Conservation (phyloP, 2,329 filamentous ascomycete genomes). For the Talaromyces atroroseus region DNA sequence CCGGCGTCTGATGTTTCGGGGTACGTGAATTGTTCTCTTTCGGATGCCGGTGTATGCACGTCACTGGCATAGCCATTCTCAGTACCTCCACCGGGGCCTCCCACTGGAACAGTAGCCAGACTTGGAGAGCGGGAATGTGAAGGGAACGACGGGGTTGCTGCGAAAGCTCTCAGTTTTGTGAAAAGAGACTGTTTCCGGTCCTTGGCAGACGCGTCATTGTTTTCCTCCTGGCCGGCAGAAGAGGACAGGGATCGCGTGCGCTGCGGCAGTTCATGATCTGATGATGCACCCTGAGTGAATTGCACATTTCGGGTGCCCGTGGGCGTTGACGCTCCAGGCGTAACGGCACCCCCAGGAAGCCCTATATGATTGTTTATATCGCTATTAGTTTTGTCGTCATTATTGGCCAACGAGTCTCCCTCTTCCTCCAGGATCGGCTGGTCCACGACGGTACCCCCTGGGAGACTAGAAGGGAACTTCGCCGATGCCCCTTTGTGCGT, state of each 20-base stretch:
- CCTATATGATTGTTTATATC: slow-evolving; percentile 12
- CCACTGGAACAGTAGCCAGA: slow-evolving; percentile 38
- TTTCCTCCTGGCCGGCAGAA: slow-evolving; percentile 58
- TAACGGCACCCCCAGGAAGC: neutral
- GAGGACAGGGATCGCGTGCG: slow-evolving; percentile 54
- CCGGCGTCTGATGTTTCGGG: slow-evolving; percentile 53
- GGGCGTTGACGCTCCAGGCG: slow-evolving; percentile 28
- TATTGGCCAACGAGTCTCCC: neutral
- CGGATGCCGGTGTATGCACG: slow-evolving; percentile 43
- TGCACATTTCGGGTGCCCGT: slow-evolving; percentile 64
- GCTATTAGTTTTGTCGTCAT: neutral
- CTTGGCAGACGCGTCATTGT: slow-evolving; percentile 52
- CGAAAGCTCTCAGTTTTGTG: slow-evolving; percentile 70
- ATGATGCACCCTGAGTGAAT: slow-evolving; percentile 57
- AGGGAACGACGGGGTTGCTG: slow-evolving; percentile 49
- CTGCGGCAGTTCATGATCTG: slow-evolving; percentile 45
- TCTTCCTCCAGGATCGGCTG: slow-evolving; percentile 13
- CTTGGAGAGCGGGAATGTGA: slow-evolving; percentile 48
- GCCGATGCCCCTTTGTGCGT: neutral
- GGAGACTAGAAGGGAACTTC: slow-evolving; percentile 5
- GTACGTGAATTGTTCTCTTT: slow-evolving; percentile 46
- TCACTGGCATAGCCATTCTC: slow-evolving; percentile 29
- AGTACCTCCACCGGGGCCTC: slow-evolving; percentile 27
- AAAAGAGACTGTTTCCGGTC: slow-evolving; percentile 63
- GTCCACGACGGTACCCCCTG: slow-evolving; percentile 11